Percentiles rank a stretch among this genome's conserved stretches.
Evolutionary conservation across 441 rosid genomes (phyloP).

Genomic region (Geranium incanum): DNA sequence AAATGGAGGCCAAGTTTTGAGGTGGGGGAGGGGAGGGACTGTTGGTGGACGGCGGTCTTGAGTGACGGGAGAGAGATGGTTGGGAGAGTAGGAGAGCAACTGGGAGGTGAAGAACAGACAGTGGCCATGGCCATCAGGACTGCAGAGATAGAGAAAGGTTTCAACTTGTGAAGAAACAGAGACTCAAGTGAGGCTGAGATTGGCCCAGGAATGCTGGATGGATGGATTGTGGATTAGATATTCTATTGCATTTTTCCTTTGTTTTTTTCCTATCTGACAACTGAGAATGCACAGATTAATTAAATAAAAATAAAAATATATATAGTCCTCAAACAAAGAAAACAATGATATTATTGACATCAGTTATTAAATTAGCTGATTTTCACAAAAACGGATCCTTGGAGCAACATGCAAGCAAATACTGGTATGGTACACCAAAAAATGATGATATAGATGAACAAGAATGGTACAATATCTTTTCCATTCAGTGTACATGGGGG

Average conservation of each 20-base stretch:
- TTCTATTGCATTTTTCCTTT: too few species aligned
- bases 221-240: too few species aligned
- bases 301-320: too few species aligned
- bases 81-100: neutral
- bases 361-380: too few species aligned
- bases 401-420: too few species aligned
- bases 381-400: too few species aligned
- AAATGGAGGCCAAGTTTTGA: conserved; percentile 21
- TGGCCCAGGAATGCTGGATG: neutral
- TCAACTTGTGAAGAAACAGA: neutral
- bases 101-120: neutral
- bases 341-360: too few species aligned
- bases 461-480: neutral
- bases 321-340: too few species aligned
- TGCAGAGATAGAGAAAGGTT: neutral
- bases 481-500: too few species aligned
- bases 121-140: neutral
- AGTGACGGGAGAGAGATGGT: neutral
- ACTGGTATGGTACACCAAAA: neutral
- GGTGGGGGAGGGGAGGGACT: conserved; percentile 6
- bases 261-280: too few species aligned
- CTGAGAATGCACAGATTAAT: too few species aligned
- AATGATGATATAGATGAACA: conserved; percentile 2
- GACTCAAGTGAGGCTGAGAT: neutral
- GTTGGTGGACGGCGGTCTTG: neutral